Percentiles rank a stretch among this genome's conserved stretches.
Evolutionary conservation across 2,329 filamentous ascomycete species (phyloP).

Genomic region (Periconia sp.): DNA sequence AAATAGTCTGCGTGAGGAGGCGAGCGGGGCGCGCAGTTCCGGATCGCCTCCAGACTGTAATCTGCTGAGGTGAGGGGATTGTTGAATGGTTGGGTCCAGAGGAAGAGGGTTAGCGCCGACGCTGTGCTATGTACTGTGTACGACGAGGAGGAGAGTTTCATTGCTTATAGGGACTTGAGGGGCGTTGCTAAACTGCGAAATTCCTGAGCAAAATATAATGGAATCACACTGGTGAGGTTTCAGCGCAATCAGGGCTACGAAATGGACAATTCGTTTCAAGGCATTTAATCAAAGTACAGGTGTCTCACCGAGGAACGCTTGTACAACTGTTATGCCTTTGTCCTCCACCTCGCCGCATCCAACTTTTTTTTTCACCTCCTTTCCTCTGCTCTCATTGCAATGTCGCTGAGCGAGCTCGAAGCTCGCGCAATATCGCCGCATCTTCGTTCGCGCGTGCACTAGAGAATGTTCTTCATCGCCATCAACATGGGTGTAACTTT

Average conservation of each 20-base stretch:
- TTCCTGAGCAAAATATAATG: too few species aligned
- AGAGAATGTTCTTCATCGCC: conserved; percentile 9
- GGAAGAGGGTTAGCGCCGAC: too few species aligned
- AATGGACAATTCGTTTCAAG: background rate
- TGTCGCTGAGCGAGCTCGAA: background rate
- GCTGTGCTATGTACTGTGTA: too few species aligned
- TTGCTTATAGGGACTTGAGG: too few species aligned
- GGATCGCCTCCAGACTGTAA: background rate
- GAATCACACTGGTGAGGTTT: background rate
- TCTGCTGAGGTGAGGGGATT: too few species aligned
- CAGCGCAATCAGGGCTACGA: background rate
- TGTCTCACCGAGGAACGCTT: background rate
- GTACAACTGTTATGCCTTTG: background rate
- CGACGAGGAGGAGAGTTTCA: too few species aligned
- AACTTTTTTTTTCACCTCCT: background rate
- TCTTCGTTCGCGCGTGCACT: background rate
- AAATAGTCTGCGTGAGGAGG: background rate
- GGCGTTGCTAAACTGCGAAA: too few species aligned
- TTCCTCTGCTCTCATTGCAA: background rate
- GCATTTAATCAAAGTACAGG: background rate
- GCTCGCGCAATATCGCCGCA: background rate
- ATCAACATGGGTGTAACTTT: conserved; percentile 1
- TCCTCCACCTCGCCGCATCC: too few species aligned
- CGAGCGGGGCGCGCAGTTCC: background rate
- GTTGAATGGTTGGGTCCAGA: too few species aligned